A percentile compares a stretch with the other conserved stretches of the same genome.
These are phyloP conservation scores for Penicillium waksmanii DNA, from an alignment of 495 filamentous ascomycete species.

Conservation along the genomic window DNA sequence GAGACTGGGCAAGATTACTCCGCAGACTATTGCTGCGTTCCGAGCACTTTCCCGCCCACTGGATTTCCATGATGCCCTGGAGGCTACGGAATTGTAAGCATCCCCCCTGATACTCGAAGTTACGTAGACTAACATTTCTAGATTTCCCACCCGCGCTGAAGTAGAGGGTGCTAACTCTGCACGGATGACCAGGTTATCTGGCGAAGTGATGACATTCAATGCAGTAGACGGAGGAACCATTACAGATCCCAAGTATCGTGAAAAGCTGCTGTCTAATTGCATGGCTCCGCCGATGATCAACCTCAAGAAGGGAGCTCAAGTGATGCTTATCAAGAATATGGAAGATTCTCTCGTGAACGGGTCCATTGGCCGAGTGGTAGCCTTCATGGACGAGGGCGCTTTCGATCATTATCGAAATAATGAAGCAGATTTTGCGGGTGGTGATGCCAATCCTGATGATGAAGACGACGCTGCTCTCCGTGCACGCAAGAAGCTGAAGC, in stretches of 20 bases:
- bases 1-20: slow-evolving; percentile 79
- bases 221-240: slow-evolving; percentile 77
- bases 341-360: slow-evolving; percentile 94
- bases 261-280: slow-evolving; percentile 82
- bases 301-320: slow-evolving; percentile 90
- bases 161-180: slow-evolving; percentile 83
- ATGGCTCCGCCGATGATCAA: slow-evolving; percentile 82
- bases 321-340: slow-evolving; percentile 99
- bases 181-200: slow-evolving; percentile 72
- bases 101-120: slow-evolving; percentile 22
- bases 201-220: slow-evolving; percentile 67
- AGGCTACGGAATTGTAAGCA: slow-evolving; percentile 84
- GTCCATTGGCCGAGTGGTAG: slow-evolving; percentile 81
- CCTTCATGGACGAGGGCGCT: slow-evolving; percentile 81
- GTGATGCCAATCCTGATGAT: slow-evolving; percentile 38
- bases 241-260: slow-evolving; percentile 64
- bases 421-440: slow-evolving; percentile 54
- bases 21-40: slow-evolving; percentile 72
- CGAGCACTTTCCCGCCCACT: slow-evolving; percentile 69
- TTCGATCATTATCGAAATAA: slow-evolving; percentile 68
- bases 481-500: slow-evolving; percentile 54
- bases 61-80: slow-evolving; percentile 72
- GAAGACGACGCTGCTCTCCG: slow-evolving; percentile 48
- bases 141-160: slow-evolving; percentile 88
- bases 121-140: slow-evolving; percentile 43